Percentiles rank a stretch among this genome's conserved stretches.
Conservation (phyloP, 2,329 filamentous ascomycete genomes). For the Meredithiella fracta region DNA sequence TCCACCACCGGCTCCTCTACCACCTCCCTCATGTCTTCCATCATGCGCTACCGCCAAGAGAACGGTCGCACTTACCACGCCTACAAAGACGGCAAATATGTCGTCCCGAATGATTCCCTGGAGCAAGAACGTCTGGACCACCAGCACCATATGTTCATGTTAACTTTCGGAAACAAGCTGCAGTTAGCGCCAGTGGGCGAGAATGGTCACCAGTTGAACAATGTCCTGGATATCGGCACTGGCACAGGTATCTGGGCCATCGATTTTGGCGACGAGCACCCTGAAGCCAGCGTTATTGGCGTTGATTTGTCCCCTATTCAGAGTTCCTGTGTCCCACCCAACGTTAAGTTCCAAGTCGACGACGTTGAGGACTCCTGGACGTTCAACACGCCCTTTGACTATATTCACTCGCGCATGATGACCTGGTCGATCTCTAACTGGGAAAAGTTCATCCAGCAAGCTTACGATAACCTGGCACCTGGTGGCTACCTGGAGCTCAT, state of each 20-base stretch:
- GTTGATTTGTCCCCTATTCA: constrained; percentile 30
- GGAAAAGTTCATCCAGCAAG: constrained; percentile 23
- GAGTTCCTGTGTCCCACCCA: constrained; percentile 29
- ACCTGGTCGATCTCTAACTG: constrained; percentile 19
- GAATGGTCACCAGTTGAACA: constrained; percentile 13
- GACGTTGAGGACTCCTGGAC: constrained; percentile 28
- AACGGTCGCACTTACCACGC: constrained; percentile 20
- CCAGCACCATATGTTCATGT: constrained; percentile 19
- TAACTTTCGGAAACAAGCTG: constrained; percentile 18
- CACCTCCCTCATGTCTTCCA: constrained; percentile 16
- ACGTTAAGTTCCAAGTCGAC: constrained; percentile 32
- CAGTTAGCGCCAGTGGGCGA: constrained; percentile 16
- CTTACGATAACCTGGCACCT: constrained; percentile 22
- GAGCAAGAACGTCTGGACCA: constrained; percentile 20
- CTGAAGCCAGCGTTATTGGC: constrained; percentile 22
- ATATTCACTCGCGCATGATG: constrained; percentile 23
- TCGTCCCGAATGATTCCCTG: constrained; percentile 18
- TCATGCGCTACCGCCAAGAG: constrained; percentile 18
- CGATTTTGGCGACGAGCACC: constrained; percentile 20
- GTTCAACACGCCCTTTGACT: constrained; percentile 25
- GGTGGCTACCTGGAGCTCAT: constrained; percentile 23
- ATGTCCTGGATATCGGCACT: constrained; percentile 21
- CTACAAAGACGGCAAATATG: constrained; percentile 20
- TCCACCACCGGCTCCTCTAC: constrained; percentile 13
- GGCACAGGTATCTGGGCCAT: constrained; percentile 22